Evolutionary conservation across 2,329 filamentous ascomycete genomes (phyloP).

Genomic region (Cercospora brassicicola): DNA sequence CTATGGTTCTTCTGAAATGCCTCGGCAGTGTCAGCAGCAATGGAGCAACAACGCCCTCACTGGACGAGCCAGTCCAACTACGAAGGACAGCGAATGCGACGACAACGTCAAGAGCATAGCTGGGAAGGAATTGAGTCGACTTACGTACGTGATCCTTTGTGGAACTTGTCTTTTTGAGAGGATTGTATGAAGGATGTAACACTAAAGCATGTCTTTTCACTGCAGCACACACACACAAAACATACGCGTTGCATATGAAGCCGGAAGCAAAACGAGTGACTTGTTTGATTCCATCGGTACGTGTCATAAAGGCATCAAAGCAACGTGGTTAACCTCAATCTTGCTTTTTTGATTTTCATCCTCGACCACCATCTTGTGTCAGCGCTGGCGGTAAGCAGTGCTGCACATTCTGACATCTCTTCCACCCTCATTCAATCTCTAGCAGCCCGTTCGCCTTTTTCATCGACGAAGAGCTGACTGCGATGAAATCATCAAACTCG

Average conservation of each 20-base stretch:
- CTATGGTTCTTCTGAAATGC: background rate
- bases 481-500: background rate
- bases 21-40: background rate
- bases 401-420: background rate
- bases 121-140: background rate
- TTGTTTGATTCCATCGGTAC: slow-evolving; percentile 10
- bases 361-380: no score
- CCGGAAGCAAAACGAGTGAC: background rate
- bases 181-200: background rate
- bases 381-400: slow-evolving; percentile 15
- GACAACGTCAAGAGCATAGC: background rate
- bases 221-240: background rate
- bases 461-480: background rate
- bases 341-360: background rate
- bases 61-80: no score
- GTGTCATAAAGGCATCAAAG: slow-evolving; percentile 4
- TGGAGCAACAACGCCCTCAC: no score
- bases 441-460: background rate
- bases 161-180: background rate
- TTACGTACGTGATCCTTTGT: background rate
- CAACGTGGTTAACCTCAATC: background rate
- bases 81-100: no score
- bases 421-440: background rate
- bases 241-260: background rate
- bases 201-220: background rate